Evolutionary conservation across 2,329 filamentous ascomycete genomes (phyloP), one percentile per base, ranked within the genome.

Genomic region (Cercospora brassicicola): DNA sequence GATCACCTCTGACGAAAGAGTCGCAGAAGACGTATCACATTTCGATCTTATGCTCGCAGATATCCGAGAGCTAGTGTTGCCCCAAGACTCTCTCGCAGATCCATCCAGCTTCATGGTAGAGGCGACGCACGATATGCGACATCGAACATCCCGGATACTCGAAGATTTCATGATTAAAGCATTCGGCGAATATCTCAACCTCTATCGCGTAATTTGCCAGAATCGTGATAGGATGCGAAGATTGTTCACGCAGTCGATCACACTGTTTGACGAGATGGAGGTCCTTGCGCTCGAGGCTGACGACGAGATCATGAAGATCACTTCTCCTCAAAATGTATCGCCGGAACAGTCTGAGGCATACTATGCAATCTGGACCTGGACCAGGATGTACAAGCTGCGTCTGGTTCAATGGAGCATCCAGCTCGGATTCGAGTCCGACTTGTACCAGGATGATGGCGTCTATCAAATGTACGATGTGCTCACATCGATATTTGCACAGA

Each of bases 141-240:
- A 92, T 72, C 85, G 89, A 69, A 89, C 94, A 69, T 88, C 91
- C 0, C 84, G 88, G 62, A 84, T 89, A 62, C 92, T 97, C 85
- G 91, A 97, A 72, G 82, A 82, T 2, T 90, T 90, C 74, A 81
- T 87, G 55, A 82, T 85, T 64, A 82, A 85, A 59, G 83, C 84
- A 7, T 73, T 77, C 55, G 72, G 83, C 79, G 89, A 90, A 0
- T 97, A 93, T 75, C 82, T 97, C 18, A 94, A 97, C 72, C 86
- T 96, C 15, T 90, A 95, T 74, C 88, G 93, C 59, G 90, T 91
- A 7, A 84, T 95, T 18, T 96, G 93, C 74, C 92, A 98, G 77
- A 99, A 98, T 76, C 86, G 93, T 62, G 96, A 93, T 76, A 90
- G 95, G 2, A 88, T 96, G 51, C 88, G 95, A n/a, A 88, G 95